A percentile compares a stretch with the other conserved stretches of the same genome.
Conservation (phyloP, 192 early-diverging fungal genomes). For the Irineochytrium annulatum region DNA sequence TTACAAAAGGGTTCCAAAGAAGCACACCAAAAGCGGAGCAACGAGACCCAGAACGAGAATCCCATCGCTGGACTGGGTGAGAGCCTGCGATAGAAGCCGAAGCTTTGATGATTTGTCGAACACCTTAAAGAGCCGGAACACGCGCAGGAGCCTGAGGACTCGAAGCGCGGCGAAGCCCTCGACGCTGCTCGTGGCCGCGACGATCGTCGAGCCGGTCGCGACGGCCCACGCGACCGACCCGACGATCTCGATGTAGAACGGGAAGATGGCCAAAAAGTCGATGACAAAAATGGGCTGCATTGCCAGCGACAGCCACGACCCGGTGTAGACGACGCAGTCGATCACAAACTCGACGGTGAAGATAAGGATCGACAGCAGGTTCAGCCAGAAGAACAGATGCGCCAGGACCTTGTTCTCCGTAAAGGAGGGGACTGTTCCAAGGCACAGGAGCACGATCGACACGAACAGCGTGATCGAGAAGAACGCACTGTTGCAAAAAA, state of each 20-base stretch:
- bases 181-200: background rate
- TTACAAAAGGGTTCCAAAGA: conserved; percentile 9
- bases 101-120: conserved; percentile 20
- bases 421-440: conserved; percentile 9
- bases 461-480: background rate
- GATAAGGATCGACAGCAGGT: conserved; percentile 13
- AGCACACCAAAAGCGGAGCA: conserved; percentile 9
- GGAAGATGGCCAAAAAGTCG: conserved; percentile 14
- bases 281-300: conserved; percentile 5
- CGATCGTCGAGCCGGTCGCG: background rate
- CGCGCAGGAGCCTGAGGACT: conserved; percentile 7
- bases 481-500: conserved; percentile 2
- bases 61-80: conserved; percentile 13
- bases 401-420: background rate
- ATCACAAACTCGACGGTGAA: conserved; percentile 18
- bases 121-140: conserved; percentile 19
- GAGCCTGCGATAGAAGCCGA: conserved; percentile 5
- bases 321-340: conserved; percentile 1
- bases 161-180: background rate
- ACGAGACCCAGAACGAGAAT: conserved; percentile 7
- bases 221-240: background rate
- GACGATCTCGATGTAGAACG: conserved; percentile 10
- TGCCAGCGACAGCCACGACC: background rate
- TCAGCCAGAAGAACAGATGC: conserved; percentile 4
- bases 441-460: conserved; percentile 14